Base-by-base conservation (phyloP, 805 yeast species). In the Priceomyces haplophilus region DNA sequence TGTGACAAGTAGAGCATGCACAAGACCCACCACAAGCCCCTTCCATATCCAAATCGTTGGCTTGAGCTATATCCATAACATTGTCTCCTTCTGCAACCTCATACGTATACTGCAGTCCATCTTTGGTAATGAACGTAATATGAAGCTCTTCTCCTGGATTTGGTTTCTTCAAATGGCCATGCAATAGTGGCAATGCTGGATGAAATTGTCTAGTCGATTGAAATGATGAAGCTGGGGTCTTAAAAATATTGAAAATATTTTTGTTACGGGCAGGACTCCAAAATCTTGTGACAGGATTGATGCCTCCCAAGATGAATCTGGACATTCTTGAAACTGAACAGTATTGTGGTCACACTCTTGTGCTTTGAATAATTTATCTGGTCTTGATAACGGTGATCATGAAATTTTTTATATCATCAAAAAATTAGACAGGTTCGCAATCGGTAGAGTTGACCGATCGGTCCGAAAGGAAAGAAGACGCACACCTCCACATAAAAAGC, bases 11-110 rank as follows among this genome's bases (percentile, higher is more conserved):
- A 4, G 97, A 89, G 62, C 99, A 93, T 1, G 99, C 99, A 73
- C 99, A 93, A 3, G 97, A 88, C 3, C 98, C 99, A 17, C 99
- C 99, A 66, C 99, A 93, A 0, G 99, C 99, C 35, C 83, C 96
- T 62, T 93, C 99, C 93, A 93, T 90, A 52, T 93, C 99, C 44
- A 93, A 65, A 55, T 90, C 85, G 59, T 90, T 67, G 3, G 93
- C 95, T 67, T 93, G 98, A 4, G 98, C 99, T 43, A 93, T 88
- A 61, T 93, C 99, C 60, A 93, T 69, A 20, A 93, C 59, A 29
- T 89, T 81, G 59, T 93, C 99, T 11, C 98, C 98, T 53, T 85
- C 96, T 2, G 91, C 83, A 1, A 85, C 98, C 57, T 89, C 97
- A 53, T 78, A 79, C 1, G 85, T 79, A 50, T 80, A 72, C 59